Evolutionary conservation across 2,329 filamentous ascomycete genomes (phyloP), one percentile per base, ranked within the genome.

Genomic region (Calonectria crousiana): DNA sequence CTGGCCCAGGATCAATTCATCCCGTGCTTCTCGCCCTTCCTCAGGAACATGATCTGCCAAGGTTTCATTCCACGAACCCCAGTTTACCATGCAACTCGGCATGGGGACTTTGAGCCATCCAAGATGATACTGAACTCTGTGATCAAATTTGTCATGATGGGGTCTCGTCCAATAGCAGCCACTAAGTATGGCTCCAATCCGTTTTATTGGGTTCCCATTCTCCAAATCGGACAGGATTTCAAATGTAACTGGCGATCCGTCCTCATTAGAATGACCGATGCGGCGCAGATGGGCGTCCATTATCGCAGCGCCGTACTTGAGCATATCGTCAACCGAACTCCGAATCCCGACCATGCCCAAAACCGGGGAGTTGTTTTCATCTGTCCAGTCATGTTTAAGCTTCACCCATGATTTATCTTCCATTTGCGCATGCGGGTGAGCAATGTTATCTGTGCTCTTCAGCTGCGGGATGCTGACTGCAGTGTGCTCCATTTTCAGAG

Each of bases 51-150:
- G 30, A 6, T 65, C 60, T 6, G 60, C 60, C 18, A 65, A 38
- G 18, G 60, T 65, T 28, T 65, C 60, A n/a, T 65, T 65, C 60
- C 41, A 65, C 1, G 60, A 65, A 8, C 60, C 60, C 60, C 41
- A 65, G 1, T 41, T 47, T 16, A 49, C 41, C 60, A 65, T 65
- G 20, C 60, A 65, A 30, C 60, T 65, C 11, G 60, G 60, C 60
- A 65, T 65, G 20, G 26, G 41, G 6, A 49, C 60, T 49, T 34
- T 65, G 26, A 47, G 4, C 60, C 60, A 65, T 18, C 60, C 60
- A 65, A 65, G 60, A 23, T 65, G 60, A 23, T 65, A 65, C 6
- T n/a, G 38, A 23, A 26, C 38, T 49, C 16, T 8, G n/a, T 65
- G 26, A 0, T 6, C 28, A 5, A 49, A 65, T 3, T 14, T 28